Base-by-base conservation (phyloP, 129 eudicot species). In the Smallanthus sonchifolius region DNA sequence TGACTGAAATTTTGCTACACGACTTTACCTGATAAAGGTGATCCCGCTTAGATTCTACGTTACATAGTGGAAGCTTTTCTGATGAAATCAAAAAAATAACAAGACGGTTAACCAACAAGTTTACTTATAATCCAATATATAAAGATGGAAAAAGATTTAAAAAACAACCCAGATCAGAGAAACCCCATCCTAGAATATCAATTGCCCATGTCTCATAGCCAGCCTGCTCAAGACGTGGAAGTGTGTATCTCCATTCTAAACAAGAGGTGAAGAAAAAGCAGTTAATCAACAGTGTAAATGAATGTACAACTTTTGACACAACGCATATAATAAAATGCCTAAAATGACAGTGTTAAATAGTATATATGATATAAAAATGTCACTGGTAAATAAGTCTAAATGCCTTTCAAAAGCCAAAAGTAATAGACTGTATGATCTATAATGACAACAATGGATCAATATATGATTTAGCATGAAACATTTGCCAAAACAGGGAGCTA, bases 111-210 rank as follows among this genome's bases (percentile, higher is more conserved):
- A 52, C 42, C 15, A 35, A 24, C 42, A 65, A 55, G 43, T 55
- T 65, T 17, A 34, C 32, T 52, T 28, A 11, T 72, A 43, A 34
- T 34, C 10, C 2, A 67, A 40, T 61, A 65, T 45, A 52, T 32
- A 13, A 43, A 61, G 14, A 57, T n/a, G 32, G 2, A 67, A 67
- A 51, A 40, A 69, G 66, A 44, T 6, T 30, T 2, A 28, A 16
- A 69, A 69, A 47, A 67, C 86, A 59, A 89, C 98, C 96, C 78
- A 94, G 85, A 77, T 94, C 84, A 49, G 97, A 94, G 83, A 94
- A 94, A 32, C 98, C 97, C 98, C 98, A 94, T 61, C 98, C 98
- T 42, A 94, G 89, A 79, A 94, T 85, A 82, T 94, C 98, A 43
- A 94, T 52, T 9, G 88, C 98, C 98, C 98, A 94, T 9, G 95